Evolutionary conservation across 2,329 filamentous ascomycete species (phyloP), one percentile per base, ranked within the genome.

Genomic region (Hirsutella minnesotensis): DNA sequence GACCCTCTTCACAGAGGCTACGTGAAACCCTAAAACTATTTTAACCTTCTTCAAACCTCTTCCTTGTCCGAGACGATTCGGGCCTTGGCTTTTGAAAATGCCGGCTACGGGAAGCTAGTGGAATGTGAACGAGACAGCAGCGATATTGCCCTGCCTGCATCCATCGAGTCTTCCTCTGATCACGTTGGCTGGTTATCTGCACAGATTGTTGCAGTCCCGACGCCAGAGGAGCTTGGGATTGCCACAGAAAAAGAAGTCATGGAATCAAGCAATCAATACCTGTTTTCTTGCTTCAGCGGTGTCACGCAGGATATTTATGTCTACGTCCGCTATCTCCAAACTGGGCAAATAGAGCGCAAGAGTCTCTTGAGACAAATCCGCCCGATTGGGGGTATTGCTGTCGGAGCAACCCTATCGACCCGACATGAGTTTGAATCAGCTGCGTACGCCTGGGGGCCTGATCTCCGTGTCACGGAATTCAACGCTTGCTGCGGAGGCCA

Each of bases 121-220:
- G 41, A 46, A 39, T 44, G 44, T 39, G 41, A 46, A 33, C 38
- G 44, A 39, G 41, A 40, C 30, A 27, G 40, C 18, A 38, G 44
- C 37, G 44, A 46, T 41, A 36, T 46, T 18, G 29, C 44, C 35
- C 42, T 46, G 20, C 44, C 41, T 34, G 41, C 41, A 41, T 43
- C 44, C 22, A 44, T 46, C 18, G 41, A 46, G 35, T 46, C 44
- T 16, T 35, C 44, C 16, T 44, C 27, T 31, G 29, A 44, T 29
- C 44, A 44, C 35, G 42, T 44, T 16, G 44, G 41, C 44, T 46
- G 44, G 44, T 39, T 46, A 33, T 44, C 44, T 38, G 44, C 44
- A 36, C 44, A 46, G 34, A 46, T 46, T 38, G 41, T 46, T 42
- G 44, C 41, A 34, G 44, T 46, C 33, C 44, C 44, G 39, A 46